Conservation (phyloP, 2,329 filamentous ascomycete genomes). For the Juglanconis juglandina region DNA sequence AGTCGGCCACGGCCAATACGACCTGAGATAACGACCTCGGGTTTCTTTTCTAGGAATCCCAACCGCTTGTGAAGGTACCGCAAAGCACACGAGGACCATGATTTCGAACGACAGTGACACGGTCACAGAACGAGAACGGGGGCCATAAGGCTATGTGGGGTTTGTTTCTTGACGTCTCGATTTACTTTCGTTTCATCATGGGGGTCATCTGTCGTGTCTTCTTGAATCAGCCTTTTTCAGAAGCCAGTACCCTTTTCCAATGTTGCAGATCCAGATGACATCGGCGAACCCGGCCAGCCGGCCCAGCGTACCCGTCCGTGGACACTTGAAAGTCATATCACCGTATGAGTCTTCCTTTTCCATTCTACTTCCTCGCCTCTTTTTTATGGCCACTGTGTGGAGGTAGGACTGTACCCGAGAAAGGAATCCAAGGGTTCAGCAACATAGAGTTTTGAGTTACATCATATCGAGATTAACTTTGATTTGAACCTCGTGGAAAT, state of each 20-base stretch:
- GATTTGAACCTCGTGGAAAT: neutral
- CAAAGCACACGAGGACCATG: neutral
- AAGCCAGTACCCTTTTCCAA: neutral
- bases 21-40: neutral
- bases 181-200: neutral
- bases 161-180: neutral
- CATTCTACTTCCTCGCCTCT: no score
- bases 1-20: neutral
- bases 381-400: no score
- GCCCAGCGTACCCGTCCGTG: no score
- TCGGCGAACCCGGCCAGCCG: neutral
- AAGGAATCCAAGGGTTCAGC: neutral
- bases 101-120: neutral
- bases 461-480: neutral
- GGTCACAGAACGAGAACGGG: neutral
- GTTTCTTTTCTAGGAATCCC: neutral
- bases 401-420: no score
- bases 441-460: neutral
- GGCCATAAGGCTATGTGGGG: neutral
- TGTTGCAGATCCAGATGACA: neutral
- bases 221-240: neutral
- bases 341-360: no score
- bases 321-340: no score
- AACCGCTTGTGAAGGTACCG: neutral
- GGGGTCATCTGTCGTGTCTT: neutral